phyloP scores from a whole-genome alignment of 2,329 filamentous ascomycete species.

The Colletotrichum noveboracense region DNA sequence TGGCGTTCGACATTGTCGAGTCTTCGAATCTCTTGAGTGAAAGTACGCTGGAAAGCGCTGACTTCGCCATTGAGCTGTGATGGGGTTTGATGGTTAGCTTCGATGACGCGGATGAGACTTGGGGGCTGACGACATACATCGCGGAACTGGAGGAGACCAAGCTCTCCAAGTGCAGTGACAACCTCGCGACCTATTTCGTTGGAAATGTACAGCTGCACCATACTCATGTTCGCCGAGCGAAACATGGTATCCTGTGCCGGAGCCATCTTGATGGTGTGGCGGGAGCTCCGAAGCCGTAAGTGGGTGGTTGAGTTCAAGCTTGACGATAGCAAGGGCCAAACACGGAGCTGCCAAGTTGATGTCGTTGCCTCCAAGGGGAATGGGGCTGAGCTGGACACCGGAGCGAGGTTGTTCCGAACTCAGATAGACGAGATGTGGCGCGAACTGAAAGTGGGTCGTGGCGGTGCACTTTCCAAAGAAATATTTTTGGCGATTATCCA shows the following conservation, averaged over 20 bases:
- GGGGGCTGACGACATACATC: slow-evolving; percentile 70
- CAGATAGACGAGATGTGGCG: neutral
- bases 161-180: slow-evolving; percentile 93
- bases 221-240: slow-evolving; percentile 99
- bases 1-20: slow-evolving; percentile 98
- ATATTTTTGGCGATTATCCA: slow-evolving; percentile 15
- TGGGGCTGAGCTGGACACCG: neutral
- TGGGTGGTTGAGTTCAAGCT: slow-evolving; percentile 19
- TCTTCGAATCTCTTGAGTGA: slow-evolving; percentile 95
- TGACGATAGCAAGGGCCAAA: slow-evolving; percentile 14
- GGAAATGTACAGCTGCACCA: slow-evolving; percentile 99
- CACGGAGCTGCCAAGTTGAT: slow-evolving; percentile 24
- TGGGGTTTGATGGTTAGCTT: slow-evolving; percentile 24
- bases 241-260: slow-evolving; percentile 89
- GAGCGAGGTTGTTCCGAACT: neutral
- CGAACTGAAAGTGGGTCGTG: neutral
- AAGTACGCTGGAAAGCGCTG: slow-evolving; percentile 94
- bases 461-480: neutral
- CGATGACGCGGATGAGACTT: neutral
- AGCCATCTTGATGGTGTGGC: slow-evolving; percentile 56
- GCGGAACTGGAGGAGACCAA: slow-evolving; percentile 95
- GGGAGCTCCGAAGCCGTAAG: slow-evolving; percentile 23
- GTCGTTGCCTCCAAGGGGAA: slow-evolving; percentile 21
- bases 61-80: slow-evolving; percentile 87
- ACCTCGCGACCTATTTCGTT: slow-evolving; percentile 99